phyloP scores from a whole-genome alignment of 2,329 filamentous ascomycete species.

The Aureobasidium namibiae region DNA sequence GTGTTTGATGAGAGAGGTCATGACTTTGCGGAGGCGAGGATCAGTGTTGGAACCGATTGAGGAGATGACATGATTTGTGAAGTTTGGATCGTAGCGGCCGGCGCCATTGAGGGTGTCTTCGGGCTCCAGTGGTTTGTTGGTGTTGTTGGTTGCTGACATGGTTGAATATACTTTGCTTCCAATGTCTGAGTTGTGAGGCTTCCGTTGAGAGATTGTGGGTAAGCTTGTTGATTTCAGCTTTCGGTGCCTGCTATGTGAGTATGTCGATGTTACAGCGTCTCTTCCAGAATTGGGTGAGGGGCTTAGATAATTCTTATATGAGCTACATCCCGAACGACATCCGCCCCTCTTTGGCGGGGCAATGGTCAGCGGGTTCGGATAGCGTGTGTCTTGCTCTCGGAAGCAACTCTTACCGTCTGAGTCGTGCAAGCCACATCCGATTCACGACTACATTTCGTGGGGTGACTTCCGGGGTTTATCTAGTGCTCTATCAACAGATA shows the following conservation, averaged over 20 bases:
- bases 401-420: neutral
- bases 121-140: neutral
- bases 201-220: neutral
- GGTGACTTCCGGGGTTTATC: neutral
- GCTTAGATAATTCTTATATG: neutral
- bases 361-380: neutral
- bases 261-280: neutral
- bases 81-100: constrained; percentile 22
- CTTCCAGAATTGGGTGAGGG: neutral
- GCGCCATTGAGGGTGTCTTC: constrained; percentile 10
- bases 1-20: constrained; percentile 45
- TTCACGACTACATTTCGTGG: neutral
- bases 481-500: no score
- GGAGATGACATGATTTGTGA: constrained; percentile 29
- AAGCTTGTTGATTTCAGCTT: neutral
- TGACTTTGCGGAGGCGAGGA: constrained; percentile 30
- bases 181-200: neutral
- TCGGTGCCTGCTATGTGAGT: no score
- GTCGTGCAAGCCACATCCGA: neutral
- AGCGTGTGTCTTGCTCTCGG: neutral
- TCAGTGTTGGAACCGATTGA: constrained; percentile 29
- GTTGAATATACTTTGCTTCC: neutral
- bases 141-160: neutral
- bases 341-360: neutral
- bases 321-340: neutral